Evolutionary conservation across 306 rosid species (phyloP).

Genomic region (Neltuma alba): DNA sequence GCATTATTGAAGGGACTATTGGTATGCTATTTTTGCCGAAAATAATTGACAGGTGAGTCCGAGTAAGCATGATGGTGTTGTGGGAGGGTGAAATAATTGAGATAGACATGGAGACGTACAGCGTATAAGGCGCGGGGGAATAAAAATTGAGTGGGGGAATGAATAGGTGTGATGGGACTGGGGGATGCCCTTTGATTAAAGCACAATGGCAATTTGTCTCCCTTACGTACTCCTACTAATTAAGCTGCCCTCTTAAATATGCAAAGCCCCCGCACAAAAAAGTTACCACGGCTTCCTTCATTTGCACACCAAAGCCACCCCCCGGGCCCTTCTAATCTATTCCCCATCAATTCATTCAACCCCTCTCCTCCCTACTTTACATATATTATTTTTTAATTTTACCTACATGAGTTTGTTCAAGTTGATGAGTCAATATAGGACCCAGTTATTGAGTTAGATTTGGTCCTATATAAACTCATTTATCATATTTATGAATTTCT

Average conservation of each 20-base stretch:
- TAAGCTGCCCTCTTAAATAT: conserved; percentile 9
- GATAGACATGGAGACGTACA: not conserved
- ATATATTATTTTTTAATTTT: no score
- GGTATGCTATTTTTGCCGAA: no score
- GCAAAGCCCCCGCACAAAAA: not conserved
- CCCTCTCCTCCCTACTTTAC: no score
- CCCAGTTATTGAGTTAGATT: no score
- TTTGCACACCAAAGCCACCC: conserved; percentile 1
- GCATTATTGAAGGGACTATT: no score
- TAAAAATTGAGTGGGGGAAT: not conserved
- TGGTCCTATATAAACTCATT: no score
- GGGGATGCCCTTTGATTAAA: conserved; percentile 8
- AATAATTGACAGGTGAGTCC: no score
- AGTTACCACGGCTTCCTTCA: no score
- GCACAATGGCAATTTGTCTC: not conserved
- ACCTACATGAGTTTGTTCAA: no score
- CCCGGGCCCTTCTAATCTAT: not conserved
- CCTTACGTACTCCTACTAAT: not conserved
- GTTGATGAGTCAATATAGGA: no score
- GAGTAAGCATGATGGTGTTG: not conserved
- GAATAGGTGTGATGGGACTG: not conserved
- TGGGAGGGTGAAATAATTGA: not conserved
- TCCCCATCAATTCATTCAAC: not conserved
- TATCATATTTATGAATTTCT: no score
- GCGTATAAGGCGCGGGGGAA: not conserved